Evolutionary conservation across 345 rosid genomes (phyloP), one percentile per base, ranked within the genome.

Genomic region (Aquilaria malaccensis): DNA sequence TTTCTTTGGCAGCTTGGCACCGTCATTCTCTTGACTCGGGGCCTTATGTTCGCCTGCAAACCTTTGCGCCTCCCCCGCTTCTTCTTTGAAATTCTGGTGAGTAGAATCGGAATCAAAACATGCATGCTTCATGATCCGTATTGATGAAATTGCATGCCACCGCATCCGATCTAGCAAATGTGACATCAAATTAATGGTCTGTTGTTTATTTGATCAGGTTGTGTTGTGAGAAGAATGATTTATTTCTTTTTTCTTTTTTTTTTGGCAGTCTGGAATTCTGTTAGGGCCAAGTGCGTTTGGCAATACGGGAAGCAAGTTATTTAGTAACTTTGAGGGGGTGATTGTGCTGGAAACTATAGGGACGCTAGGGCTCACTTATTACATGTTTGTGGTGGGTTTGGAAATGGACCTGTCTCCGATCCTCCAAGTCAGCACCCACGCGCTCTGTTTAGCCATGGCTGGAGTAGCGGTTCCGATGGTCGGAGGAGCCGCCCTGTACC

Each of bases 381-480:
- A 65, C 10, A 65, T 65, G 68, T 65, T 65, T 52, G 12, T 65
- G 30, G 68, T 49, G 6, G 68, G 68, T 49, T 55, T 65, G 1
- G 61, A 65, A 22, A 65, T 65, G 56, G 68, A 65, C 55, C 3
- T 65, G 13, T 37, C 43, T 37, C 43, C 43, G 43, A 37, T 37
- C 7, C 43, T 37, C 41, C 5, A 37, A 9, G 7, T 37, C 7
- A 3, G 43, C 43, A 37, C 12, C 13, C 22, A n/a, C 13, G 33
- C 61, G 6, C 22, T 9, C 7, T 14, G 60, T 45, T 49, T 76
- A 14, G 76, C 85, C 29, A 11, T 65, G 0, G 66, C 75, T 3
- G 81, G 79, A 43, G 50, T 62, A 30, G 9, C 70, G 10, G 6
- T 80, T 6, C 81, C 90, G 0, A 49, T 63, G 33, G 55, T 30